A percentile compares a stretch with the other conserved stretches of the same genome.
phyloP scores from a whole-genome alignment of 2,329 filamentous ascomycete species.

The Paracorniculantispora psalliotae region DNA sequence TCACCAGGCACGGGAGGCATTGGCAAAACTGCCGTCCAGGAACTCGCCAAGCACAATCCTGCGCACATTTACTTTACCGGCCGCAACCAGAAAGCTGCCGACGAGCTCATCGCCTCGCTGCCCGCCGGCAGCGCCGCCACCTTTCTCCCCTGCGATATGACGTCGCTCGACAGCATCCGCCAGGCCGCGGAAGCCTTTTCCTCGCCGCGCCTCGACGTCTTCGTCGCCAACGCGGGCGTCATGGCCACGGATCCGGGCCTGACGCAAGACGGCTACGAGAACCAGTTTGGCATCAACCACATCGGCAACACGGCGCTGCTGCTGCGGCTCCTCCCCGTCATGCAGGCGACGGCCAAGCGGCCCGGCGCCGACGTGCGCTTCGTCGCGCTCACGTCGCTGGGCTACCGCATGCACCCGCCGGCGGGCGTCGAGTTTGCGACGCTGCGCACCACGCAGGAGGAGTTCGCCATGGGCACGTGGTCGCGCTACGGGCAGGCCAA shows the following conservation, averaged over 20 bases:
- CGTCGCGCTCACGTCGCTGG: slow-evolving; percentile 25
- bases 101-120: slow-evolving; percentile 36
- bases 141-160: slow-evolving; percentile 43
- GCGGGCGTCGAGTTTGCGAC: slow-evolving; percentile 25
- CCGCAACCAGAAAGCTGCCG: slow-evolving; percentile 38
- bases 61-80: slow-evolving; percentile 51
- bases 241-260: slow-evolving; percentile 24
- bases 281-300: slow-evolving; percentile 33
- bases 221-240: slow-evolving; percentile 36
- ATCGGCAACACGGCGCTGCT: slow-evolving; percentile 26
- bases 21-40: slow-evolving; percentile 23
- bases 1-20: slow-evolving; percentile 31
- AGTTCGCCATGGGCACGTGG: slow-evolving; percentile 31
- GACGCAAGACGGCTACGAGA: slow-evolving; percentile 30
- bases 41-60: slow-evolving; percentile 37
- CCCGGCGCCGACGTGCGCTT: slow-evolving; percentile 18
- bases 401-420: slow-evolving; percentile 22
- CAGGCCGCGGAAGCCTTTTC: slow-evolving; percentile 37
- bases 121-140: slow-evolving; percentile 17
- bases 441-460: slow-evolving; percentile 21
- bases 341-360: slow-evolving; percentile 19
- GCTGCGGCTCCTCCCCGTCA: slow-evolving; percentile 28
- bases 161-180: slow-evolving; percentile 44
- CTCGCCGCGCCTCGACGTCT: slow-evolving; percentile 35
- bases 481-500: slow-evolving; percentile 47